Percentiles rank a stretch among this genome's conserved stretches.
These are phyloP conservation scores for Grosmannia serpens DNA, from an alignment of 2,329 filamentous ascomycete species.

Conservation along the genomic window DNA sequence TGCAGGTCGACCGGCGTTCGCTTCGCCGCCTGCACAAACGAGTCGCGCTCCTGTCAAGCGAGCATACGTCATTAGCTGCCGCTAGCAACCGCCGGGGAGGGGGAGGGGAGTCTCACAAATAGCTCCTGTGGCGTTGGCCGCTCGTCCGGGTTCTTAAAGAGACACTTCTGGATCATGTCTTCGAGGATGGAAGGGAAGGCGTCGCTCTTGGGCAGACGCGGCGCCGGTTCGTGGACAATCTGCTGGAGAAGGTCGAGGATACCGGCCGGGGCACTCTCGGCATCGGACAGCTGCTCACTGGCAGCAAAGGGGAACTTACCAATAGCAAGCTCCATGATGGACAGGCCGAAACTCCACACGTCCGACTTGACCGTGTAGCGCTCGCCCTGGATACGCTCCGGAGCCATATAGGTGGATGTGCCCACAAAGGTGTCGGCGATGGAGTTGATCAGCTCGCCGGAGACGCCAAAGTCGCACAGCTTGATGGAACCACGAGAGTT, in stretches of 20 bases:
- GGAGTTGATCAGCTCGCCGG: conserved; percentile 92
- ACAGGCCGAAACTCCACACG: conserved; percentile 94
- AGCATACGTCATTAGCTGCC: not conserved
- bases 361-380: conserved; percentile 97
- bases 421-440: conserved; percentile 97
- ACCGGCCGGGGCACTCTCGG: conserved; percentile 75
- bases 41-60: conserved; percentile 64
- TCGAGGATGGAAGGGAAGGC: conserved; percentile 92
- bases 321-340: conserved; percentile 94
- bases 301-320: conserved; percentile 90
- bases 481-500: conserved; percentile 94
- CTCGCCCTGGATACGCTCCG: conserved; percentile 92
- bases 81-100: not conserved
- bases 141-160: conserved; percentile 79
- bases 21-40: conserved; percentile 93
- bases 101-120: conserved; percentile 51
- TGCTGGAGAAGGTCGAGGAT: conserved; percentile 94
- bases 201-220: conserved; percentile 89
- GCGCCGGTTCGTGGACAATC: conserved; percentile 92
- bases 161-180: conserved; percentile 93
- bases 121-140: conserved; percentile 88
- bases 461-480: conserved; percentile 97
- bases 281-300: conserved; percentile 58
- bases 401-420: conserved; percentile 98
- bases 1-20: conserved; percentile 87